Evolutionary conservation across 345 rosid genomes (phyloP).

Genomic region (Salix suchowensis): DNA sequence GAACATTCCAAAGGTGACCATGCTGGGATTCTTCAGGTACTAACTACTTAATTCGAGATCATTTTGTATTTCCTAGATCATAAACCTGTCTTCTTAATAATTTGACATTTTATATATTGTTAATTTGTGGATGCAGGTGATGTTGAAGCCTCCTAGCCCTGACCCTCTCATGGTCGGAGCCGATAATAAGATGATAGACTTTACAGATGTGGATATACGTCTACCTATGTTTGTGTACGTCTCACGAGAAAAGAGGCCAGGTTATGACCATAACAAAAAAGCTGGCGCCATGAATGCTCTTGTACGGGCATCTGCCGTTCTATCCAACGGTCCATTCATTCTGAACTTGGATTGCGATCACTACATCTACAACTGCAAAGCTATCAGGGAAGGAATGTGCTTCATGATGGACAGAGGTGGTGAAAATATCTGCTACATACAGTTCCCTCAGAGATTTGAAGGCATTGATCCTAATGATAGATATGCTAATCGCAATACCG

Average conservation of each 20-base stretch:
- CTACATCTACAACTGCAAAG: slow-evolving; percentile 80
- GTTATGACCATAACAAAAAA: slow-evolving; percentile 95
- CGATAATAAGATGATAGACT: slow-evolving; percentile 74
- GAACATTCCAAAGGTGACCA: slow-evolving; percentile 95
- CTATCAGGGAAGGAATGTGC: slow-evolving; percentile 93
- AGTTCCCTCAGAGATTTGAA: slow-evolving; percentile 93
- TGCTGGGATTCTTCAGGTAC: slow-evolving; percentile 74
- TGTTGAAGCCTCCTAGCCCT: slow-evolving; percentile 86
- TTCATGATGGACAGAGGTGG: slow-evolving; percentile 98
- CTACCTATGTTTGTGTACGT: slow-evolving; percentile 89
- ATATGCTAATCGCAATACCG: slow-evolving; percentile 91
- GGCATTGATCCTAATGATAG: slow-evolving; percentile 96
- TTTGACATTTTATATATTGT: neutral
- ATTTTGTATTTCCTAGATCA: neutral
- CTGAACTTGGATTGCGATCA: slow-evolving; percentile 98
- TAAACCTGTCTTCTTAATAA: neutral
- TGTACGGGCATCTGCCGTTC: slow-evolving; percentile 77
- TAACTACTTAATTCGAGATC: neutral
- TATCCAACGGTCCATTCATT: slow-evolving; percentile 93
- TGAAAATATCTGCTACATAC: slow-evolving; percentile 83
- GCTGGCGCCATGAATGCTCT: slow-evolving; percentile 96
- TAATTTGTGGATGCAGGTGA: slow-evolving; percentile 40
- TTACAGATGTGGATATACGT: slow-evolving; percentile 66
- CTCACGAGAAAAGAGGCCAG: slow-evolving; percentile 85
- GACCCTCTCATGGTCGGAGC: slow-evolving; percentile 57